Conservation (phyloP, 257 asterid genomes). For the Petunia secreta region DNA sequence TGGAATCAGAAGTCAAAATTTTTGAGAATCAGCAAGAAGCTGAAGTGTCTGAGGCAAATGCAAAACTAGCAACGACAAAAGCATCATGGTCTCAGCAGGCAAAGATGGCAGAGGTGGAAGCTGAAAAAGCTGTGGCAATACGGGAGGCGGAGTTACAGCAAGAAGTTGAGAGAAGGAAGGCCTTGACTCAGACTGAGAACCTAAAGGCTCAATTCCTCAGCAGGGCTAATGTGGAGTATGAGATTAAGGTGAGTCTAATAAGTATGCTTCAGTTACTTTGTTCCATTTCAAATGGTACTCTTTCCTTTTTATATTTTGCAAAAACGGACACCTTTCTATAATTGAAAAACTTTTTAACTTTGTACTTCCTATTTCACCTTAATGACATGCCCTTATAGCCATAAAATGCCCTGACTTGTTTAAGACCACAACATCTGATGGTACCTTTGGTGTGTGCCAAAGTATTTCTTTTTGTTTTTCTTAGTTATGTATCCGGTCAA, state of each 20-base stretch:
- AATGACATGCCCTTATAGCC: neutral
- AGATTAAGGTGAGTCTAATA: constrained; percentile 47
- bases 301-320: neutral
- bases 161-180: constrained; percentile 62
- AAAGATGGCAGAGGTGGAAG: constrained; percentile 59
- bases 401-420: neutral
- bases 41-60: constrained; percentile 58
- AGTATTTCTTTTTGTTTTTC: neutral
- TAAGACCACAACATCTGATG: neutral
- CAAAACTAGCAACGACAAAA: constrained; percentile 57
- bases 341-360: neutral
- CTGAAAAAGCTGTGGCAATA: constrained; percentile 56
- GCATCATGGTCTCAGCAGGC: constrained; percentile 64
- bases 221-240: constrained; percentile 64
- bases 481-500: neutral
- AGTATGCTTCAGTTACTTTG: neutral
- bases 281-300: neutral
- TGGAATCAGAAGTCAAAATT: constrained; percentile 52
- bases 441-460: neutral
- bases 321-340: neutral
- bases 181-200: constrained; percentile 50
- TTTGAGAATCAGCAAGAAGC: constrained; percentile 59
- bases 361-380: neutral
- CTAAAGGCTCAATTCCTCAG: constrained; percentile 58
- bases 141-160: constrained; percentile 64